phyloP scores from a whole-genome alignment of 768 basidiomycete species.

The Serendipita sp. region DNA sequence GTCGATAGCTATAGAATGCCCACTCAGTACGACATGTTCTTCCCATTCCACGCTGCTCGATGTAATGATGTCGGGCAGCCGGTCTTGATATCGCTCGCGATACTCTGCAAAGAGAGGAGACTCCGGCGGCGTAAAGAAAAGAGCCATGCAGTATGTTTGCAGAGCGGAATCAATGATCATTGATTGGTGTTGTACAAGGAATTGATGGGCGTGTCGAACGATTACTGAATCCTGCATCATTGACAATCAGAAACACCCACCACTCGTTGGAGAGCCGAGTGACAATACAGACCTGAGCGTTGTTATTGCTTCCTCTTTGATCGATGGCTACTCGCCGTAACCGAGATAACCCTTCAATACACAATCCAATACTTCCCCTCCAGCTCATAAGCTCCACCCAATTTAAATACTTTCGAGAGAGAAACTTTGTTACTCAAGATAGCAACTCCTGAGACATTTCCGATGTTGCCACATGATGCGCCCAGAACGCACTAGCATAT shows the following conservation, averaged over 20 bases:
- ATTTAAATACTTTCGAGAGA: neutral
- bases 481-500: neutral
- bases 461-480: neutral
- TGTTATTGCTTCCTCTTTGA: neutral
- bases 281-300: neutral
- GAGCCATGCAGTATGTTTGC: neutral
- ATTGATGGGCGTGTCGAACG: neutral
- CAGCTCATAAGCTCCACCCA: constrained; percentile 6
- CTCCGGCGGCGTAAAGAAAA: neutral
- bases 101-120: neutral
- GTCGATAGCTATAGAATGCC: too few relatives aligned
- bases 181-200: neutral
- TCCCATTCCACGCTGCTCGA: too few relatives aligned
- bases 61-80: too few relatives aligned
- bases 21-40: too few relatives aligned
- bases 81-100: too few relatives aligned
- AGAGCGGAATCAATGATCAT: neutral
- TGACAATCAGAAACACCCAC: too few relatives aligned
- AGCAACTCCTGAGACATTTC: neutral
- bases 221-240: neutral
- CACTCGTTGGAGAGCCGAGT: neutral
- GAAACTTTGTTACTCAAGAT: neutral
- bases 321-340: neutral
- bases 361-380: neutral
- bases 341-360: neutral